A percentile compares a stretch with the other conserved stretches of the same genome.
Conservation (phyloP, 345 rosid genomes). For the Arabidopsis arenosa region DNA sequence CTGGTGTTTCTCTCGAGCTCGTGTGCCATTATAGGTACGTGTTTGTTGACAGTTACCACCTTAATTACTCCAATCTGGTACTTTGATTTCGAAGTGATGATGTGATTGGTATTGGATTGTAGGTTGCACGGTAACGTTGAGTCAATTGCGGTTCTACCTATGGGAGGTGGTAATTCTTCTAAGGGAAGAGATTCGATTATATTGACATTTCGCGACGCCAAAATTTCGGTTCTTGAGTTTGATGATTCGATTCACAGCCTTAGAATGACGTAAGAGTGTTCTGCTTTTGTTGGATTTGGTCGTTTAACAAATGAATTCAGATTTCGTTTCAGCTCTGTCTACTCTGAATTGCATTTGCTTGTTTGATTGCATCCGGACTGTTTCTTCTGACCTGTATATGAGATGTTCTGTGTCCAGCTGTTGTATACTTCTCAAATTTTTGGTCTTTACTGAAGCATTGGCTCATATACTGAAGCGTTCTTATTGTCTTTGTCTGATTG, state of each 20-base stretch:
- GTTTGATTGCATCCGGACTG: not conserved
- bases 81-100: not conserved
- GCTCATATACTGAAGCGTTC: constrained; percentile 7
- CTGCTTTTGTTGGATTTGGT: not conserved
- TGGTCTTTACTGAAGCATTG: constrained; percentile 12
- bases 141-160: constrained; percentile 73
- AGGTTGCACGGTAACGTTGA: constrained; percentile 95
- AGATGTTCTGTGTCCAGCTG: constrained; percentile 16
- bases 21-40: constrained; percentile 84
- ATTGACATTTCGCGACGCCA: constrained; percentile 80
- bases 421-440: constrained; percentile 3
- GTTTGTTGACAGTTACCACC: not conserved
- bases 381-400: not conserved
- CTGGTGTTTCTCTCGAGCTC: constrained; percentile 85
- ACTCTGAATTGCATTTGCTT: constrained; percentile 5
- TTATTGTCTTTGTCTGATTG: constrained; percentile 5
- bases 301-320: not conserved
- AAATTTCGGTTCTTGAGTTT: constrained; percentile 83
- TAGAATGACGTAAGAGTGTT: constrained; percentile 59
- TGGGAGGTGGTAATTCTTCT: constrained; percentile 67
- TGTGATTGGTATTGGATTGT: constrained; percentile 28
- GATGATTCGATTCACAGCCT: constrained; percentile 92
- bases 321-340: constrained; percentile 7
- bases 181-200: constrained; percentile 83
- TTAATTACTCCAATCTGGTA: constrained; percentile 5